A percentile compares a stretch with the other conserved stretches of the same genome.
Evolutionary conservation across 2,329 filamentous ascomycete species (phyloP).

Genomic region (Aspergillus uvarum): DNA sequence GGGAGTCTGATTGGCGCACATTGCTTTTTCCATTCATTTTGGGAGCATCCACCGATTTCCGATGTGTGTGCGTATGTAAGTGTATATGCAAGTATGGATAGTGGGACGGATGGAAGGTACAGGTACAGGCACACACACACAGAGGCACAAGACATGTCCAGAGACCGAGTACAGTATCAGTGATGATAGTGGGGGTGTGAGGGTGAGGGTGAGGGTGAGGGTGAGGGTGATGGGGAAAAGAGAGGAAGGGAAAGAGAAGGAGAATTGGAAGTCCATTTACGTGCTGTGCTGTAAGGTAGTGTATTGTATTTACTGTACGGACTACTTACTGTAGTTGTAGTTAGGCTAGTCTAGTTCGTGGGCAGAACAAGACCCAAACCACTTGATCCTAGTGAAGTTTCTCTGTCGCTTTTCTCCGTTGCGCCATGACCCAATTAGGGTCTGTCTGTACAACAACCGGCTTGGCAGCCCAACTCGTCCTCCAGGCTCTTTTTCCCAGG

Average conservation of each 20-base stretch:
- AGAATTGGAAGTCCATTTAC: no score
- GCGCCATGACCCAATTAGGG: conserved; percentile 1
- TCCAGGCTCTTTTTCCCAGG: no score
- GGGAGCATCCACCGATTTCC: conserved; percentile 1
- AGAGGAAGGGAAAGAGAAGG: not conserved
- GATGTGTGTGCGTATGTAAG: not conserved
- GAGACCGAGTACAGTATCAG: not conserved
- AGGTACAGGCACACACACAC: not conserved
- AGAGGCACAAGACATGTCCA: no score
- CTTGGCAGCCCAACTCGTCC: conserved; percentile 6
- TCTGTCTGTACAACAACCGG: not conserved
- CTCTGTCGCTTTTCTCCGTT: conserved; percentile 9
- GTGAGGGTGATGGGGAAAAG: not conserved
- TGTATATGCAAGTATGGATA: not conserved
- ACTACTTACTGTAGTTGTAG: no score
- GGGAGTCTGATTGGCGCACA: not conserved
- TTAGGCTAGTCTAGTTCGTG: no score
- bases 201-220: not conserved
- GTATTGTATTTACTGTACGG: not conserved
- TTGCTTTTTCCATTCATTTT: not conserved
- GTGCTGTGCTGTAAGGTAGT: not conserved
- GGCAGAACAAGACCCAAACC: no score
- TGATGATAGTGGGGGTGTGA: not conserved
- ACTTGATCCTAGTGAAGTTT: conserved; percentile 7
- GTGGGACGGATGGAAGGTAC: not conserved